phyloP scores from a whole-genome alignment of 306 rosid genomes.

The Lupinus albus region DNA sequence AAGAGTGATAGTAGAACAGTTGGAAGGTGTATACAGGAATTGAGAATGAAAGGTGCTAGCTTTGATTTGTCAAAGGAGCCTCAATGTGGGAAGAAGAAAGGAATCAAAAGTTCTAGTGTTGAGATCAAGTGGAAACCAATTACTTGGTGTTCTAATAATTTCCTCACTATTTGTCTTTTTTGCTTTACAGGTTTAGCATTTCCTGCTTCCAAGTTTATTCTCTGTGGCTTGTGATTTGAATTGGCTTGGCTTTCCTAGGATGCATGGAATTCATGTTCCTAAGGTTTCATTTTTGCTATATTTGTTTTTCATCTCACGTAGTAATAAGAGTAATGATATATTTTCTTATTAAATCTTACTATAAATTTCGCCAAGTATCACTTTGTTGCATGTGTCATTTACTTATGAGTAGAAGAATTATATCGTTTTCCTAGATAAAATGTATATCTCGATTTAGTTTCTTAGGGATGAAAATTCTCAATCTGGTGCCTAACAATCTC shows the following conservation, averaged over 20 bases:
- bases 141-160: constrained; percentile 54
- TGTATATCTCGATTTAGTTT: no score
- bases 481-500: no score
- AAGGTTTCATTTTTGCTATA: constrained; percentile 5
- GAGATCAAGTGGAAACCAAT: constrained; percentile 82
- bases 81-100: constrained; percentile 55
- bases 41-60: constrained; percentile 91
- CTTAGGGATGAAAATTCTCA: background rate
- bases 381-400: no score
- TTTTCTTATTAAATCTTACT: no score
- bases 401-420: no score
- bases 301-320: no score
- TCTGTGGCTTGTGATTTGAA: constrained; percentile 56
- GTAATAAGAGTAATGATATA: no score
- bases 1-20: constrained; percentile 56
- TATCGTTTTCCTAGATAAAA: no score
- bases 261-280: background rate
- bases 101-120: constrained; percentile 90
- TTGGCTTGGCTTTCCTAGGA: background rate
- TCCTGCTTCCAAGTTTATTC: constrained; percentile 70
- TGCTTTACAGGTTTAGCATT: constrained; percentile 66
- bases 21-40: constrained; percentile 67
- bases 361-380: no score
- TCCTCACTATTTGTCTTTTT: constrained; percentile 57
- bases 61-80: constrained; percentile 81